Base-by-base conservation (phyloP, 2,329 filamentous ascomycete genomes). In the Coniochaeta sp. region DNA sequence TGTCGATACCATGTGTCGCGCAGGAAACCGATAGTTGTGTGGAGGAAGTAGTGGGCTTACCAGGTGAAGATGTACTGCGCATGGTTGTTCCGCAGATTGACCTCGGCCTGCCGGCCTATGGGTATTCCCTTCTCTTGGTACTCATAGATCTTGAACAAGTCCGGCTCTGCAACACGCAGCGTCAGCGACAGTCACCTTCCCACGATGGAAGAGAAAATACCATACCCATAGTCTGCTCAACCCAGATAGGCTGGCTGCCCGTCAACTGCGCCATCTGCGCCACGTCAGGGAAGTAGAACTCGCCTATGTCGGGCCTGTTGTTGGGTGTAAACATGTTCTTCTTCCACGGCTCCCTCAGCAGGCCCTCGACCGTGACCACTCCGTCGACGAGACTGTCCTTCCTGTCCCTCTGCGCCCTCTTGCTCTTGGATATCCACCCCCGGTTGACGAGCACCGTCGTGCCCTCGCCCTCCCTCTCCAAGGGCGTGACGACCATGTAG, bases 21-120 rank as follows among this genome's bases (percentile, higher is more conserved):
- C 16, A 17, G 17, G 55, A 36, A 59, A 30, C 50, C 30, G 30
- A 55, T 9, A 16, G 50, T 47, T 26, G 17, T 19, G 44, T 40
- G 36, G 22, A 19, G 58, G 34, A n/a, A 40, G 16, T 47, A 38
- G 59, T 36, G 40, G 44, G 75, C 87, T 70, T 85, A 98, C 95
- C 95, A 99, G 66, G 95, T 99, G 74, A 97, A 95, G 67, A 99
- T 99, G 75, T 99, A 99, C 79, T 98, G 95, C 64, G 91, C 87
- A 75, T 99, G 95, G 75, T 96, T 98, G 73, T 99, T 99, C 72
- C 91, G 85, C 70, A 99, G 78, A 72, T 96, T 96, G 62, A 99
- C 93, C 75, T 96, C 91, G 4, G 95, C 84, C 7, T 91, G 78
- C 70, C 93, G 84, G 16, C 93, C 95, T 71, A 97, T 93, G 1